Base-by-base conservation (phyloP, 441 rosid genomes). In the Croton setiger region DNA sequence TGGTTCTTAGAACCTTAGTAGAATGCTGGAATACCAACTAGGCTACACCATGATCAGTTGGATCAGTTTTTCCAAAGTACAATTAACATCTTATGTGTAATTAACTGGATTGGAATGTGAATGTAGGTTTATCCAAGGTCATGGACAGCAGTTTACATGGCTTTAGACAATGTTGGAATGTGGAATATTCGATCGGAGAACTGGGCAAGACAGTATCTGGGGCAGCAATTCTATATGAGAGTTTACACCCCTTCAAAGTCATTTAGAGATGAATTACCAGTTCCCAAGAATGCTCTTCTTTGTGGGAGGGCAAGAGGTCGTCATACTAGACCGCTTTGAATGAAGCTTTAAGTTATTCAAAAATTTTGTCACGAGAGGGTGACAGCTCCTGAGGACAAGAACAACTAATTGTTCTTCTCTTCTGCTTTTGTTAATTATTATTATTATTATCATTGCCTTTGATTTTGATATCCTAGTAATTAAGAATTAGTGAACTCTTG, bases 131-230 rank as follows among this genome's bases (percentile, higher is more conserved):
- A 90, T 74, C 99, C 99, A n/a, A 83, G 83, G 68, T 86, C 97
- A 60, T 95, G 99, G 99, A 82, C 98, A 4, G 93, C 99, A 1
- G 82, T 95, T 57, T 88, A 88, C 74, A 77, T 92, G 77, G 83
- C 99, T 2, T 72, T 95, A 18, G 98, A 95, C 83, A 92, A 95
- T 9, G 97, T 86, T 15, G 99, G 99, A 44, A 92, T 92, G 98
- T 95, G 99, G 98, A 90, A 92, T 81, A 15, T 92, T 70, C 83
- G 97, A 69, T 85, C 99, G 0, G 99, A 95, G 75, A 82, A 75
- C 72, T 87, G 97, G 94, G 92, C 89, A 13, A 76, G 96, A 69
- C 97, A 89, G 35, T 94, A 94, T 79, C 78, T 88, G 18, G 98
- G 98, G 20, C 99, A 95, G 72, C 99, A 95, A 58, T 81, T 92